A percentile compares a stretch with the other conserved stretches of the same genome.
phyloP scores from a whole-genome alignment of 169 alveolate species.

The Besnoitia besnoiti region DNA sequence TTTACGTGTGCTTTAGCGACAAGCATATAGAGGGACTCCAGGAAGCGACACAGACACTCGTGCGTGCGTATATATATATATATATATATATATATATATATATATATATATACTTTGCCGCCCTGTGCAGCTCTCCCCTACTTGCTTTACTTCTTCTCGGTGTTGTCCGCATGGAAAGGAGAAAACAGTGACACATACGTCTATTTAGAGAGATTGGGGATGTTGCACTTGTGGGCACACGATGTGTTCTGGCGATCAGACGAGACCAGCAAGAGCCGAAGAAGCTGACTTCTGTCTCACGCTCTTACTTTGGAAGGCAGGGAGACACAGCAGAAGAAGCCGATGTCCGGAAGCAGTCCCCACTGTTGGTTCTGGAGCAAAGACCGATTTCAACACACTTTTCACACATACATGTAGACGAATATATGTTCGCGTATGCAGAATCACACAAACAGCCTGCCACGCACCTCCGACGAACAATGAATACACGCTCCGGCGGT shows the following conservation, averaged over 20 bases:
- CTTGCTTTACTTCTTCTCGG: background rate
- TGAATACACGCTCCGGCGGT: no score
- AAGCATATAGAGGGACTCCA: no score
- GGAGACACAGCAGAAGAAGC: conserved; percentile 15
- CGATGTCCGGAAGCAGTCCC: conserved; percentile 27
- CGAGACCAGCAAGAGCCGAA: no score
- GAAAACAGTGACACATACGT: no score
- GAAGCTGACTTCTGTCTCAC: no score
- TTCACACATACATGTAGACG: background rate
- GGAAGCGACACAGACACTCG: no score
- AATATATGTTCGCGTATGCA: background rate
- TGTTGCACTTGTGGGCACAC: no score
- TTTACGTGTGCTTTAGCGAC: no score
- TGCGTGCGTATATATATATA: background rate
- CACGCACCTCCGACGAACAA: no score
- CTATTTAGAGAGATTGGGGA: no score
- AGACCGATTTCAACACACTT: background rate
- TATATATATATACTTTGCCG: background rate
- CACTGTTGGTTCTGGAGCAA: background rate
- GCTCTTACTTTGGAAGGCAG: conserved; percentile 14
- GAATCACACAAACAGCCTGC: no score
- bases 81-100: background rate
- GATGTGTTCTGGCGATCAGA: no score
- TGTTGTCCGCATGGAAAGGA: background rate
- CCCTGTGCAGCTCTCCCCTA: background rate